Evolutionary conservation across 208 protist genomes (phyloP).

Genomic region (Naegleria lovaniensis): DNA sequence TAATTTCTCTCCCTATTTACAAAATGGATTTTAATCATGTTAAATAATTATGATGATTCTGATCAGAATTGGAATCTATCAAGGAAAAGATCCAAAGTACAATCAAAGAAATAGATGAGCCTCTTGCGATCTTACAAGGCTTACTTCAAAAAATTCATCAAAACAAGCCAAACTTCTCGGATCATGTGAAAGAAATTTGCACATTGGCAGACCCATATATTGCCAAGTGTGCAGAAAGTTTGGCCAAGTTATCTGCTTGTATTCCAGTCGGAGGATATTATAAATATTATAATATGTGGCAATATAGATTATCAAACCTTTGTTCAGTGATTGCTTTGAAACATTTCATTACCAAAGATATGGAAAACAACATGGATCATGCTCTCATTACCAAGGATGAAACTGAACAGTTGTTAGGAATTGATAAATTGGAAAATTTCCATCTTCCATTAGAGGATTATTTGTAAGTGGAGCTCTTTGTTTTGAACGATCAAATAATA

Average conservation of each 20-base stretch:
- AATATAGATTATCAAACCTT: not conserved
- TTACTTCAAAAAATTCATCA: not conserved
- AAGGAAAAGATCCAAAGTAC: not conserved
- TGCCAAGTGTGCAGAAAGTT: not conserved
- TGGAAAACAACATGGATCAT: not conserved
- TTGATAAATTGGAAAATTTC: not conserved
- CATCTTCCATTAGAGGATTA: conserved; percentile 5
- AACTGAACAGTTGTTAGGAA: not conserved
- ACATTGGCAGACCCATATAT: not conserved
- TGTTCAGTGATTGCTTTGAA: not conserved
- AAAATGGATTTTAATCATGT: no score
- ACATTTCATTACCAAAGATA: not conserved
- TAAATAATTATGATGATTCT: no score
- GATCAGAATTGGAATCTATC: not conserved
- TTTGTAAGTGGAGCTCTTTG: not conserved
- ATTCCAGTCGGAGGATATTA: not conserved
- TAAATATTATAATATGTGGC: conserved; percentile 12
- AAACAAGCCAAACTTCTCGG: not conserved
- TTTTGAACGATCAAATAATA: no score
- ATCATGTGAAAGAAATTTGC: not conserved
- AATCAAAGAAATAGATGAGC: not conserved
- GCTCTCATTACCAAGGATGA: not conserved
- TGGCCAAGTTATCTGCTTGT: not conserved
- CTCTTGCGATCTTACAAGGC: not conserved
- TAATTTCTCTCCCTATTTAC: no score